Evolutionary conservation across 768 basidiomycete species (phyloP), one percentile per base, ranked within the genome.

Genomic region (Pholiota molesta): DNA sequence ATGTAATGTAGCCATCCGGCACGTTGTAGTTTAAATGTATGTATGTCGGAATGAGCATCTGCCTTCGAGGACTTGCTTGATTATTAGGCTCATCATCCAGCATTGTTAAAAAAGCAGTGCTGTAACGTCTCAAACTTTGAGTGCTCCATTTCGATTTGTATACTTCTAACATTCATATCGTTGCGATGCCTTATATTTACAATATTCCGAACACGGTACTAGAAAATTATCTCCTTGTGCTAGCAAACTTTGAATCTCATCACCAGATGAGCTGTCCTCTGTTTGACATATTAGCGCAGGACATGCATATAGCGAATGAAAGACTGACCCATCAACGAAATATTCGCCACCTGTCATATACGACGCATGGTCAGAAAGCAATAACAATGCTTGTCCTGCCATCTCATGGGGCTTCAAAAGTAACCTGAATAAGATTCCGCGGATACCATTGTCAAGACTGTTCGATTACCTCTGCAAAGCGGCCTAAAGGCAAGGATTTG

Each of bases 261-360:
- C 13, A 49, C 47, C 47, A 49, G 19, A 49, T 49, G 10, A 49
- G 23, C 23, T 49, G 47, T 13, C 47, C 47, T 21, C 47, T 49
- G 8, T 26, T 37, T 14, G 6, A 3, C 5, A 13, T 37, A 9
- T 37, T 13, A 37, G 35, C 13, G 10, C 35, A 11, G 35, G 7
- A 9, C 7, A 16, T 13, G 11, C 35, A 37, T 3, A 16, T 6
- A 37, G 35, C 11, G 35, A 11, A 37, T 14, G 23, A 49, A 28
- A 26, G 16, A 72, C 83, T 11, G 59, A 86, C 84, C 85, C 85
- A 57, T 86, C 85, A 9, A 86, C 71, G 57, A 84, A 78, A 60
- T 84, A 82, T 62, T 86, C 86, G 0, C 78, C 78, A 8, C 85
- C 85, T 4, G 85, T 86, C 84, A 84, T 84, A 65, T 86, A 87